Base-by-base conservation (phyloP, 345 rosid species). In the Sonneratia caseolaris region DNA sequence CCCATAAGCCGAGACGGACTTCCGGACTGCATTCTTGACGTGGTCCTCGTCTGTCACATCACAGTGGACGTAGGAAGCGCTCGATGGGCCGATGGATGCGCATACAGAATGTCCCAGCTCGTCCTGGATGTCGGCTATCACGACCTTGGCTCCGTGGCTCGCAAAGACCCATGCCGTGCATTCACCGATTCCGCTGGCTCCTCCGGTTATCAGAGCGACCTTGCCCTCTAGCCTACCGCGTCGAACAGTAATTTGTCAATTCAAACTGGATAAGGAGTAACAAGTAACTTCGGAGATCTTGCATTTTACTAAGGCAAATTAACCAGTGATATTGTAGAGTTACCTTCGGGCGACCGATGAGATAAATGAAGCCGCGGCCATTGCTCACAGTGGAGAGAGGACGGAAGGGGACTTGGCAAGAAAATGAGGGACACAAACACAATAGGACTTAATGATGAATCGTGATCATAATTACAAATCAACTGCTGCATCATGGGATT, bases 11-110 rank as follows among this genome's bases (percentile, higher is more conserved):
- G 80, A 57, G 51, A 85, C 82, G 2, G 81, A 74, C 36, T 7
- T 56, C 74, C 75, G 78, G 5, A 83, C 78, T 3, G 79, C 78
- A 5, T 51, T 68, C 78, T 73, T 70, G 4, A 75, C 57, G 0
- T 83, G 78, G 59, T 71, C 51, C 59, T 81, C 88, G 37, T 83
- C 40, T 6, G 85, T 79, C 21, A 79, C 83, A 55, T 82, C 71
- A 69, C 83, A 78, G 36, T 65, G 80, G 69, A 80, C 76, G 13
- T 68, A 82, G 27, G 78, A 61, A 27, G 76, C 73, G 32, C 12
- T 61, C 24, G 68, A 66, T 22, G 68, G 69, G 74, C 79, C 82
- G 37, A 82, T 11, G 64, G 77, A 36, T 6, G 71, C 15, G 51
- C 64, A 9, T 16, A 79, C 66, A 3, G 82, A 71, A 36, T 66